Base-by-base conservation (phyloP, 495 filamentous ascomycete genomes). In the Hyaloscypha bicolor region DNA sequence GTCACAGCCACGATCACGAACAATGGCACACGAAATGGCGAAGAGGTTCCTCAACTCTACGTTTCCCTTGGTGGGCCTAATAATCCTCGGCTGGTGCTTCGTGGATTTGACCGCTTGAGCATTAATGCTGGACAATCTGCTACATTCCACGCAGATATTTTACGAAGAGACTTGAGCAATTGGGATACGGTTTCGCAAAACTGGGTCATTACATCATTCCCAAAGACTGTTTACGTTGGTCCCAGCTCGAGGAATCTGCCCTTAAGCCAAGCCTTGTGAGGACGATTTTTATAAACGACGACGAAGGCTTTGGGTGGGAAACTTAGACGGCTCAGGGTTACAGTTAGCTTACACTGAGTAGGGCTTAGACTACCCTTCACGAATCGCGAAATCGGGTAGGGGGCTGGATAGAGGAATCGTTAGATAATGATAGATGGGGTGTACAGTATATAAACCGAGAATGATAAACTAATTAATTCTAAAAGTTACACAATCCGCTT, bases 31-130 rank as follows among this genome's bases (percentile, higher is more conserved):
- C 65, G 90, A 12, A 81, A 76, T 8, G 94, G 93, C 55, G 91
- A 94, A 55, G 95, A 96, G 75, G 86, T 97, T 51, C 85, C 89
- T 1, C 95, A 99, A 81, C 78, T 97, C 64, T 97, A 97, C 73
- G 76, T 97, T 42, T 88, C 84, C 30, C 90, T 96, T 11, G 93
- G 93, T 39, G 94, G 91, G 3, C 80, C 87, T 4, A 84, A 90
- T 57, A 87, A 96, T 66, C 89, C 93, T 4, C 80, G 79, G 57
- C 81, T 91, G 22, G 85, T 90, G 11, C 86, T 99, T 12, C 87
- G 95, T 60, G 86, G 86, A 71, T 99, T 99, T 68, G 92, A 96
- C 70, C 85, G 92, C 42, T 76, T 98, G 39, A 83, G 83, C 33
- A 88, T 99, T 62, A 80, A 87, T 22, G 85, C 93, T 0, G 92